Percentiles rank a stretch among this genome's conserved stretches.
Evolutionary conservation across 371 early-diverging fungal genomes (phyloP).

Genomic region (Lichtheimia corymbifera): DNA sequence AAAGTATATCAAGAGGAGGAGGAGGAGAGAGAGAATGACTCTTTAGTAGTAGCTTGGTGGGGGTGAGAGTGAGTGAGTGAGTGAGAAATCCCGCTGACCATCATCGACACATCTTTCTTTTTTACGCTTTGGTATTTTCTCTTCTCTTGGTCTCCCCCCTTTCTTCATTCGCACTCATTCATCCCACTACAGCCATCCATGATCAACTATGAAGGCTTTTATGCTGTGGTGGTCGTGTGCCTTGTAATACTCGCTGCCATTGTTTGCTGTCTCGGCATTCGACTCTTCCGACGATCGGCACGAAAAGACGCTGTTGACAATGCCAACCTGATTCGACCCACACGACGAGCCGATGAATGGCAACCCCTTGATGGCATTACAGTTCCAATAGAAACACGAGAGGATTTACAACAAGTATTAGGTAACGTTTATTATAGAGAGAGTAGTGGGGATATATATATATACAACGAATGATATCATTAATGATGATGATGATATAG

Average conservation of each 20-base stretch:
- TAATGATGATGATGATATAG: conserved; percentile 13
- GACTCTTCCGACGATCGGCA: conserved; percentile 18
- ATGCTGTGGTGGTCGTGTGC: conserved; percentile 27
- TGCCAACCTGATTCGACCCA: background rate
- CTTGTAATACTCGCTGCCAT: conserved; percentile 22
- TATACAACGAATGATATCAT: background rate
- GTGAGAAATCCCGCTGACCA: no score
- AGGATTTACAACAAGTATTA: conserved; percentile 15
- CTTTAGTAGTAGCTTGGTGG: no score
- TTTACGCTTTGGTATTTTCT: background rate
- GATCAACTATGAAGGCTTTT: conserved; percentile 26
- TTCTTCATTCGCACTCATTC: background rate
- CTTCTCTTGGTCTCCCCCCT: no score
- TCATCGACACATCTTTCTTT: background rate
- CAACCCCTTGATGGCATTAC: conserved; percentile 17
- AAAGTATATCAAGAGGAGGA: no score
- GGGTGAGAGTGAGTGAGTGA: no score
- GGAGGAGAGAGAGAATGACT: no score
- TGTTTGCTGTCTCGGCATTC: conserved; percentile 26
- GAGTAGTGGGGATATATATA: background rate
- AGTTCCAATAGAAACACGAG: conserved; percentile 9
- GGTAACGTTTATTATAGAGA: conserved; percentile 10
- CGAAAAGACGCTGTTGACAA: conserved; percentile 8
- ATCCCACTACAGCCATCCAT: background rate
- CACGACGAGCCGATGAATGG: conserved; percentile 20